A percentile compares a stretch with the other conserved stretches of the same genome.
These are phyloP conservation scores for Grigorovia jiainica DNA, from an alignment of 805 yeast species.

Conservation along the genomic window DNA sequence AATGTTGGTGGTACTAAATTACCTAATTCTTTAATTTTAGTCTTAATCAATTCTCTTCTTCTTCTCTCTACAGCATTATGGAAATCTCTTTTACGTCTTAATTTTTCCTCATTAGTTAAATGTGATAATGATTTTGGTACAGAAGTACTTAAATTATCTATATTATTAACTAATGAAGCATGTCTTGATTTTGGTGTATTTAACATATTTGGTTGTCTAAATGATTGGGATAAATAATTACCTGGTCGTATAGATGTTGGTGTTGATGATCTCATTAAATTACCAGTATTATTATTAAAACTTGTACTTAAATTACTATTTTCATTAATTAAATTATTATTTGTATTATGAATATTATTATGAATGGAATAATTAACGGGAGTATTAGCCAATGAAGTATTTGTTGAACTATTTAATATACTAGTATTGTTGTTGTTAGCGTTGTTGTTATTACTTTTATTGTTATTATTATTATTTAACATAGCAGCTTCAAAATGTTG, in stretches of 20 bases:
- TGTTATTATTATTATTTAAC: background rate
- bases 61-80: constrained; percentile 93
- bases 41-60: constrained; percentile 84
- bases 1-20: constrained; percentile 70
- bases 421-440: no score
- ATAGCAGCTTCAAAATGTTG: constrained; percentile 10
- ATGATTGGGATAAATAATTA: constrained; percentile 21
- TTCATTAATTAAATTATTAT: background rate
- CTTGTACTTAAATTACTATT: background rate
- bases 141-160: constrained; percentile 6
- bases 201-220: constrained; percentile 17
- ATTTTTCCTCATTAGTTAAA: constrained; percentile 46
- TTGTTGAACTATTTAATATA: constrained; percentile 1
- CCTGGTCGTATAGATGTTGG: constrained; percentile 21
- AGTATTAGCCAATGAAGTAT: constrained; percentile 1
- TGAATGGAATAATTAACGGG: background rate
- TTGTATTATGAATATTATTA: background rate
- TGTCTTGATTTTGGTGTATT: constrained; percentile 25
- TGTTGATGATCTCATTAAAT: constrained; percentile 21
- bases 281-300: background rate
- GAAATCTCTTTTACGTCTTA: constrained; percentile 72
- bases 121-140: constrained; percentile 14
- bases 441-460: no score
- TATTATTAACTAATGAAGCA: constrained; percentile 17
- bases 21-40: constrained; percentile 77